Evolutionary conservation across 2,329 filamentous ascomycete species (phyloP), one percentile per base, ranked within the genome.

Genomic region (Orbilia javanica): DNA sequence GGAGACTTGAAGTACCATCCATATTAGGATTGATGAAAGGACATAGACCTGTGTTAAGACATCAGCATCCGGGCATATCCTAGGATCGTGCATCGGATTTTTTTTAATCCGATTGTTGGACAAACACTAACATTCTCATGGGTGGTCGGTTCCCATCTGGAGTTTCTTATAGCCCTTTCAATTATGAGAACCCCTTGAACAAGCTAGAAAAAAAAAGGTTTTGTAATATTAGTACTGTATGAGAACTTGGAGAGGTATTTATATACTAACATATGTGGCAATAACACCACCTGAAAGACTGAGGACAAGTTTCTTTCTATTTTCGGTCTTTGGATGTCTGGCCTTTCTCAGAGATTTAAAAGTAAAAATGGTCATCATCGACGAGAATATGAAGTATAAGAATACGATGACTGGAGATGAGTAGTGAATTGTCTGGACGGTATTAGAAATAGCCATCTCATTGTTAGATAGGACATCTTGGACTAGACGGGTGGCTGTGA

Each of bases 21-120:
- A 93, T n/a, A 89, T 85, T 29, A 92, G 83, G 53, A 90, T 85
- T 68, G 89, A 91, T 0, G 90, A 88, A 27, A 92, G 84, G 42
- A 88, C 84, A 67, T 89, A 88, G 67, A 92, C 82, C 86, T 86
- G 48, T 55, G 66, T 34, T 10, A 42, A 18, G 3, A 42, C n/a
- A 34, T 39, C 22, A 66, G 66, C 27, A 73, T 34, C 10, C 29
- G n/a, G 27, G n/a, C 34, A n/a, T 44, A 68, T 69, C 53, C 62
- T 20, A n/a, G 34, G 22, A 63, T 44, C 39, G 34, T 36, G 57
- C 18, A 63, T 48, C 53, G n/a, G n/a, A 15, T 64, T 68, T 70
- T 81, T 80, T 80, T 84, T 44, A 18, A n/a, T 60, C 15, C 7
- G 34, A 39, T 52, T 55, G 15, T 10, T 27, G 25, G 25, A 1